Base-by-base conservation (phyloP, 306 rosid species). In the Gleditsia sinensis region DNA sequence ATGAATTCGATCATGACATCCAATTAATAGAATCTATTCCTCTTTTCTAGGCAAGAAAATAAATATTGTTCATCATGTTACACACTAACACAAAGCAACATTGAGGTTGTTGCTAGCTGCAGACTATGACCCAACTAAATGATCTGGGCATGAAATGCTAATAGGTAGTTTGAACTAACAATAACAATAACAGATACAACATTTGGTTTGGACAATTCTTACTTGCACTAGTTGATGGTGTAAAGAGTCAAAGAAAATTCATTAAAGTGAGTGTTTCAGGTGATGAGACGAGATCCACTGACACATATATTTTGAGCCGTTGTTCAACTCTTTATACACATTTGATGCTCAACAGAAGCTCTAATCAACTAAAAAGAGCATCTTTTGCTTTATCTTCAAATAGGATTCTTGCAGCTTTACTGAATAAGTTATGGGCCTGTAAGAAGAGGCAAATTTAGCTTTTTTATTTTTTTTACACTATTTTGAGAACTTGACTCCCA, bases 371-470 rank as follows among this genome's bases (percentile, higher is more conserved):
- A 28, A 69, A 16, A 7, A 74, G 67, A 69, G 88, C 74, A 43
- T 77, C 71, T 81, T 79, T 84, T 50, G 74, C 69, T 78, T 78
- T 81, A 4, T 83, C 77, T 56, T 89, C 92, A 28, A 94, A 83
- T 48, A 89, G 60, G 1, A 80, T 93, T 14, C 65, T 83, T 19
- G 96, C 92, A 57, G 96, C 92, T 86, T 74, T 85, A 68, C 76
- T 88, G 77, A 94, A 88, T 80, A 94, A 51, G 71, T 86, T 88
- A 17, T 85, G 79, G 23, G 80, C 89, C 97, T 94, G 90, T 23
- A 61, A 28, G 59, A 25, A 27, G 28, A 34, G 25, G 25, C 42
- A 36, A 2, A 40, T 64, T 43, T 9, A 46, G 54, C 58, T 57
- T 23, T 24, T 63, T 50, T 49, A 56, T 39, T 73, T 50, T 59